Evolutionary conservation across 2,329 filamentous ascomycete genomes (phyloP).

Genomic region (Trichophyton benhamiae): DNA sequence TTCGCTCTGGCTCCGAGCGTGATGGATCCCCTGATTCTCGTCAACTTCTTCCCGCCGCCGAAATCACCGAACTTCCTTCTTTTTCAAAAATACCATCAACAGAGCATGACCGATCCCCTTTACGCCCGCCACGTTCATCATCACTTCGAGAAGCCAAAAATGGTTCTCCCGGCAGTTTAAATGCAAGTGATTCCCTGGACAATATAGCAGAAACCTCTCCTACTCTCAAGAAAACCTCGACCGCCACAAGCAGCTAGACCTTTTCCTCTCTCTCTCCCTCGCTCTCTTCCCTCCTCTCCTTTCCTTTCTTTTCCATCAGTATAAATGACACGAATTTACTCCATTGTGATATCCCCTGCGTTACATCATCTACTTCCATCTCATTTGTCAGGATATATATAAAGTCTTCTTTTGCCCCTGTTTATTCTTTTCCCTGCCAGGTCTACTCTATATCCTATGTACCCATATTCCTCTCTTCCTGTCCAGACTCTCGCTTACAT

Average conservation of each 20-base stretch:
- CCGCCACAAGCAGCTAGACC: not conserved
- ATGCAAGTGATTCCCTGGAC: conserved; percentile 5
- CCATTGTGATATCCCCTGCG: conserved; percentile 2
- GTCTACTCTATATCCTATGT: not conserved
- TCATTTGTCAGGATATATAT: conserved; percentile 3
- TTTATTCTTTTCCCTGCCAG: not conserved
- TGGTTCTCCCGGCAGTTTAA: conserved; percentile 6
- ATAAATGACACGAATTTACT: not conserved
- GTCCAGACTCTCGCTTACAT: not conserved
- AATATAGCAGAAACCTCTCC: not conserved
- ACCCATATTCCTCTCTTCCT: not conserved
- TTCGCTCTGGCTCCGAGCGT: not conserved
- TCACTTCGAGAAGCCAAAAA: conserved; percentile 19
- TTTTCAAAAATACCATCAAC: conserved; percentile 25
- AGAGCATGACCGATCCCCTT: conserved; percentile 17
- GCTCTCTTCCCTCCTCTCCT: too few relatives aligned
- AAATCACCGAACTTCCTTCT: conserved; percentile 15
- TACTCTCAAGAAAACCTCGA: not conserved
- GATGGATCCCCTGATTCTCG: not conserved
- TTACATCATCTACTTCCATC: not conserved
- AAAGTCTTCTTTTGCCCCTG: too few relatives aligned
- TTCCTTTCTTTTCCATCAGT: not conserved
- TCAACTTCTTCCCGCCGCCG: conserved; percentile 12
- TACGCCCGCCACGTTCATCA: conserved; percentile 29
- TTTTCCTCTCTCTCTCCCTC: too few relatives aligned